Base-by-base conservation (phyloP, 768 basidiomycete species). In the Baorangia bicolor region DNA sequence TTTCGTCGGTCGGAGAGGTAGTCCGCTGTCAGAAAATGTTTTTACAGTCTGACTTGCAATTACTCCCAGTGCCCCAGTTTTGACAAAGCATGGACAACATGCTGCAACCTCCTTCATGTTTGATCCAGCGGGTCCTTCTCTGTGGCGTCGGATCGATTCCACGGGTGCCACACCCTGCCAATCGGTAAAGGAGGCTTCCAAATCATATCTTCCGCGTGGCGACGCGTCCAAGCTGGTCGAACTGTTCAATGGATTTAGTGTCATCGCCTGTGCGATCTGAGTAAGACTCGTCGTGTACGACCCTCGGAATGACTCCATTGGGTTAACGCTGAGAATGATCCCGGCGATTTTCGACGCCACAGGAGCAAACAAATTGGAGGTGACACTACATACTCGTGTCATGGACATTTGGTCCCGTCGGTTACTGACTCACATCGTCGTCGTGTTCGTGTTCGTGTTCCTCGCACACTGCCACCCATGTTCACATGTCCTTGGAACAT, bases 301-400 rank as follows among this genome's bases (percentile, higher is more conserved):
- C 23, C 23, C 27, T 53, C n/a, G 52, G 34, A 40, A 38, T 9
- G 31, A 49, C 37, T 37, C 33, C 27, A 35, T 31, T 30, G 34
- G 34, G 28, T 6, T 23, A 62, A 62, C 56, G 21, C 33, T n/a
- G 35, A 51, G 20, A 52, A 14, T 18, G 58, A 51, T n/a, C 31
- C 51, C 20, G 25, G 25, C 12, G 21, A 55, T 21, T 30, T 38
- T 52, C 18, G 30, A 46, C 35, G 20, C n/a, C 56, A 35, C 44
- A 46, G 38, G 39, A 53, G 42, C 12, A 25, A 38, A 28, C 37
- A 18, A 20, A 49, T 42, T 35, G 37, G 39, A 33, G 25, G 35
- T 27, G 49, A 34, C 49, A 23, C 35, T 18, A 20, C 34, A 35
- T 18, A 20, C 34, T 10, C 47, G 30, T n/a, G 46, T 38, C 51